phyloP scores from a whole-genome alignment of 805 yeast genomes.

The Ogataea henricii region DNA sequence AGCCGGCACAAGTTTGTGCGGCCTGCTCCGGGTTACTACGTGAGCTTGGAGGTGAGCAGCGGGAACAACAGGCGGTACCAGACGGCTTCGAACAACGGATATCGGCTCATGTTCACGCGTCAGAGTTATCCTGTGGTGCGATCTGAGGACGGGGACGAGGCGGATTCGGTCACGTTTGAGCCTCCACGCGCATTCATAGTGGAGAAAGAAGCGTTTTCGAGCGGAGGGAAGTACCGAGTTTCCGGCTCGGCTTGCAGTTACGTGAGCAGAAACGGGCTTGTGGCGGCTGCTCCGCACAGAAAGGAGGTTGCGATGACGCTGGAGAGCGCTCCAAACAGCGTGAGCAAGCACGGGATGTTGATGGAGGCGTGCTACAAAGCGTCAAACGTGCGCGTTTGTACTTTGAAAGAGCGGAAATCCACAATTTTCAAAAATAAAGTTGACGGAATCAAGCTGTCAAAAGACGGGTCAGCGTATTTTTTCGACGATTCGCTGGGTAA shows the following conservation, averaged over 20 bases:
- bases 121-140: slow-evolving; percentile 20
- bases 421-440: slow-evolving; percentile 26
- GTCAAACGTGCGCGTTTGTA: slow-evolving; percentile 18
- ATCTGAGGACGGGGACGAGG: background rate
- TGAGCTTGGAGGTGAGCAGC: slow-evolving; percentile 38
- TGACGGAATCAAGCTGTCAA: slow-evolving; percentile 35
- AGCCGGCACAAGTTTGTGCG: slow-evolving; percentile 58
- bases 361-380: slow-evolving; percentile 21
- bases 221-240: slow-evolving; percentile 26
- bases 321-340: slow-evolving; percentile 9
- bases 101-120: slow-evolving; percentile 34
- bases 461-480: slow-evolving; percentile 32
- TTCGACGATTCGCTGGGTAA: slow-evolving; percentile 25
- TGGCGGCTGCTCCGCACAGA: background rate
- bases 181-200: slow-evolving; percentile 23
- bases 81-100: slow-evolving; percentile 32
- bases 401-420: slow-evolving; percentile 28
- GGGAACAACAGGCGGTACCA: slow-evolving; percentile 6
- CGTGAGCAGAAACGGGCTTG: slow-evolving; percentile 12
- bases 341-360: slow-evolving; percentile 15
- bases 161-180: slow-evolving; percentile 11
- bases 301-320: background rate
- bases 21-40: slow-evolving; percentile 63
- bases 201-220: slow-evolving; percentile 22
- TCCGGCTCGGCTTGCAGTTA: slow-evolving; percentile 20